Conservation (phyloP, 352 stramenopile species). For the Blastocystis sp. region DNA sequence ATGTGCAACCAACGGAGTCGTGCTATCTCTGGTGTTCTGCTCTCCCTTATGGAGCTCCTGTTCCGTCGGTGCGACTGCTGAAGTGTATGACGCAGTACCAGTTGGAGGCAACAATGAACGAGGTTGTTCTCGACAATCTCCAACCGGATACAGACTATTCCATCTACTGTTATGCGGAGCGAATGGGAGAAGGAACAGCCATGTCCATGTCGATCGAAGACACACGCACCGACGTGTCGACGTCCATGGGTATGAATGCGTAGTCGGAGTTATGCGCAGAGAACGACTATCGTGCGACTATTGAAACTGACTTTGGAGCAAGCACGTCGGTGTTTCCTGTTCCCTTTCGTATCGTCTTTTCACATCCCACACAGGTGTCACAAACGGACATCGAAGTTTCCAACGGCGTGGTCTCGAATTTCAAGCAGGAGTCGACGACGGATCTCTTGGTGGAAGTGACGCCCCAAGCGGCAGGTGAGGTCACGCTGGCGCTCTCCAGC, state of each 20-base stretch:
- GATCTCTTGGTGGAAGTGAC: neutral
- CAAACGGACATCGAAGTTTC: neutral
- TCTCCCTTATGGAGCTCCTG: neutral
- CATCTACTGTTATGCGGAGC: slow-evolving; percentile 26
- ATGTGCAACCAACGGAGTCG: neutral
- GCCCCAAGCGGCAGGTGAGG: neutral
- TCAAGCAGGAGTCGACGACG: neutral
- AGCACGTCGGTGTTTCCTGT: neutral
- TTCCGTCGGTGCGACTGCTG: neutral
- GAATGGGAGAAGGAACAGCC: neutral
- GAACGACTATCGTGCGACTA: slow-evolving; percentile 6
- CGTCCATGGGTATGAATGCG: neutral
- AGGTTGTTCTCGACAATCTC: slow-evolving; percentile 27
- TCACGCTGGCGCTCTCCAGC: neutral
- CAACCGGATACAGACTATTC: slow-evolving; percentile 28
- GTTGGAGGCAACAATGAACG: neutral
- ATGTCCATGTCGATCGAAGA: neutral
- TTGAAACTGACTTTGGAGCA: neutral
- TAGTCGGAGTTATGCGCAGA: neutral
- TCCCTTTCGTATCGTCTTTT: neutral
- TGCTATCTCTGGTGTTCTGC: slow-evolving; percentile 31
- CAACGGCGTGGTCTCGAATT: neutral
- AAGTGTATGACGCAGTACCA: slow-evolving; percentile 42
- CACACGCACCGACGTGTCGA: slow-evolving; percentile 25
- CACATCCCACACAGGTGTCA: neutral